These are phyloP conservation scores for Clarireedia paspali DNA, from an alignment of 2,329 filamentous ascomycete species.

Conservation along the genomic window DNA sequence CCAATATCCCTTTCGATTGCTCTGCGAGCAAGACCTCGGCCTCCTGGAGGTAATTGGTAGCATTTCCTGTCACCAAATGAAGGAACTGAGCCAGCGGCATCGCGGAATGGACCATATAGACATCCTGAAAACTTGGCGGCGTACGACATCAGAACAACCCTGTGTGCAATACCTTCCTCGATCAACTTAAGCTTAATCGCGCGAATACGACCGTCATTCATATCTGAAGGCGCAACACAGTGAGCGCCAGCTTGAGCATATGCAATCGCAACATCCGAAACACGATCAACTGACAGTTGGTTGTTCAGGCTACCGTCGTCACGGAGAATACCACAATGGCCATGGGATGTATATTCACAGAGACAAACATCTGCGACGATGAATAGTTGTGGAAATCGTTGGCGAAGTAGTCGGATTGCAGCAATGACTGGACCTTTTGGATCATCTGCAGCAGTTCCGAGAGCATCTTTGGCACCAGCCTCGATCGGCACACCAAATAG, in stretches of 20 bases:
- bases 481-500: conserved; percentile 89
- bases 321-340: conserved; percentile 91
- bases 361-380: conserved; percentile 91
- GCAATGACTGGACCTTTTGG: conserved; percentile 87
- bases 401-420: conserved; percentile 74
- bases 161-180: conserved; percentile 86
- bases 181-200: conserved; percentile 98
- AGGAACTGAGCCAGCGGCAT: conserved; percentile 84
- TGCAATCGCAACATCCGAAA: conserved; percentile 94
- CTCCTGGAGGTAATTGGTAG: conserved; percentile 92
- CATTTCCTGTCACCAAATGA: conserved; percentile 92
- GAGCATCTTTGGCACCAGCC: conserved; percentile 75
- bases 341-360: conserved; percentile 97
- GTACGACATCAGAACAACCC: conserved; percentile 92
- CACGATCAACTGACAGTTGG: conserved; percentile 82
- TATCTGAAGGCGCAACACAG: conserved; percentile 94
- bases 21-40: conserved; percentile 81
- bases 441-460: conserved; percentile 89
- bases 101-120: conserved; percentile 93
- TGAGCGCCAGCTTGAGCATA: conserved; percentile 95
- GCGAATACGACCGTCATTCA: conserved; percentile 97
- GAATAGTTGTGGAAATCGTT: conserved; percentile 83
- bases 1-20: conserved; percentile 85
- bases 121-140: conserved; percentile 96
- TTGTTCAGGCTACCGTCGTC: conserved; percentile 94